Conservation (phyloP, 495 filamentous ascomycete genomes). For the Penicillium odoratum region DNA sequence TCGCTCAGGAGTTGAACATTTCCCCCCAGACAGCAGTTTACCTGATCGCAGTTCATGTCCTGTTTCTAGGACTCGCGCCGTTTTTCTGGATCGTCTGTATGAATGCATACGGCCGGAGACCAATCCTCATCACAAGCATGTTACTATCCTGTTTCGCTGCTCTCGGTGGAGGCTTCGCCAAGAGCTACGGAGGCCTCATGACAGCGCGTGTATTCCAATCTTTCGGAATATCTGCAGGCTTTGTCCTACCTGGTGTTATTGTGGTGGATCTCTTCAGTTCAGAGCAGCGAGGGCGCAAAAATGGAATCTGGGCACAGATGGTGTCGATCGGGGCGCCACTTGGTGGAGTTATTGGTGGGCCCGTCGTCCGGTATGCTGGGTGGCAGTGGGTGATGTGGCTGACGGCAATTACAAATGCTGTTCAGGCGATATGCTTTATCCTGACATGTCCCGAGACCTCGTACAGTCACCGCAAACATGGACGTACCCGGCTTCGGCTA, state of each 20-base stretch:
- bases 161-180: conserved; percentile 1
- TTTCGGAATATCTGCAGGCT: neutral
- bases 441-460: conserved; percentile 2
- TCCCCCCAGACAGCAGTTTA: conserved; percentile 3
- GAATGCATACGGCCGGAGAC: neutral
- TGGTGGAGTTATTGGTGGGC: conserved; percentile 1
- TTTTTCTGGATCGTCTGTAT: conserved; percentile 5
- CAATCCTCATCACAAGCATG: neutral
- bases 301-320: conserved; percentile 4
- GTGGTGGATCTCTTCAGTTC: conserved; percentile 1
- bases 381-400: conserved; percentile 4
- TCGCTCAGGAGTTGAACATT: neutral
- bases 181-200: conserved; percentile 1
- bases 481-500: neutral
- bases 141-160: conserved; percentile 2
- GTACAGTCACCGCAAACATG: neutral
- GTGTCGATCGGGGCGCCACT: conserved; percentile 1
- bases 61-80: neutral
- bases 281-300: conserved; percentile 1
- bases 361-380: neutral
- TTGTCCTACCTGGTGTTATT: conserved; percentile 1
- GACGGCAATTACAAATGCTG: conserved; percentile 3
- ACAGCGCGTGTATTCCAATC: conserved; percentile 3
- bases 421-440: neutral
- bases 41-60: conserved; percentile 5